A percentile compares a stretch with the other conserved stretches of the same genome.
These are phyloP conservation scores for Botryotinia convoluta DNA, from an alignment of 2,329 filamentous ascomycete genomes.

Conservation along the genomic window DNA sequence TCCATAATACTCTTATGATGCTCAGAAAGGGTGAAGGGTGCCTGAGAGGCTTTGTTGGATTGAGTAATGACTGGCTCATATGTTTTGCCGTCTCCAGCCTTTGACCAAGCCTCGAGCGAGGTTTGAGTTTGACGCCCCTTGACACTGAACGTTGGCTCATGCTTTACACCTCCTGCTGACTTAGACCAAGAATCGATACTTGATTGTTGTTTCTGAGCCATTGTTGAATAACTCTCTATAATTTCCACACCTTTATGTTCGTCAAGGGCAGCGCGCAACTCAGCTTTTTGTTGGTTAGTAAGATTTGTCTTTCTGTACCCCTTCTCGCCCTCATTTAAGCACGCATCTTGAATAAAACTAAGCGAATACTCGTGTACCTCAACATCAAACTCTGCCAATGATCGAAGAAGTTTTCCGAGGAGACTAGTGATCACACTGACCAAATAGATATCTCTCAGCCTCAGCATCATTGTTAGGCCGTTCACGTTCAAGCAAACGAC, in stretches of 20 bases:
- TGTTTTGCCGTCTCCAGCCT: slow-evolving; percentile 30
- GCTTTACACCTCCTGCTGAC: slow-evolving; percentile 41
- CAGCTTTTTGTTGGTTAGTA: slow-evolving; percentile 77
- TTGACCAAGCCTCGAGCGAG: slow-evolving; percentile 19
- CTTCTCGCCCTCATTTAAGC: slow-evolving; percentile 55
- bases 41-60: neutral
- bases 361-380: slow-evolving; percentile 61
- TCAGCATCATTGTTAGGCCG: slow-evolving; percentile 79
- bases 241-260: slow-evolving; percentile 55
- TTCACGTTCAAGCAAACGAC: slow-evolving; percentile 64
- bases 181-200: slow-evolving; percentile 62
- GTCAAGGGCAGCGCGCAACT: slow-evolving; percentile 64
- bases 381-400: slow-evolving; percentile 75
- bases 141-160: slow-evolving; percentile 11
- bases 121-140: slow-evolving; percentile 18
- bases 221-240: slow-evolving; percentile 48
- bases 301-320: slow-evolving; percentile 72
- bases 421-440: slow-evolving; percentile 78
- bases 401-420: slow-evolving; percentile 77
- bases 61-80: slow-evolving; percentile 31
- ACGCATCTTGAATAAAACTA: slow-evolving; percentile 62
- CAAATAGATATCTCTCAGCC: slow-evolving; percentile 83
- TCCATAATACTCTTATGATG: slow-evolving; percentile 31
- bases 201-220: slow-evolving; percentile 52
- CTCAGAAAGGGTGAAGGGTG: slow-evolving; percentile 2